A percentile compares a stretch with the other conserved stretches of the same genome.
Conservation (phyloP, 2,329 filamentous ascomycete genomes). For the Aotearoamyces nothofagi region DNA sequence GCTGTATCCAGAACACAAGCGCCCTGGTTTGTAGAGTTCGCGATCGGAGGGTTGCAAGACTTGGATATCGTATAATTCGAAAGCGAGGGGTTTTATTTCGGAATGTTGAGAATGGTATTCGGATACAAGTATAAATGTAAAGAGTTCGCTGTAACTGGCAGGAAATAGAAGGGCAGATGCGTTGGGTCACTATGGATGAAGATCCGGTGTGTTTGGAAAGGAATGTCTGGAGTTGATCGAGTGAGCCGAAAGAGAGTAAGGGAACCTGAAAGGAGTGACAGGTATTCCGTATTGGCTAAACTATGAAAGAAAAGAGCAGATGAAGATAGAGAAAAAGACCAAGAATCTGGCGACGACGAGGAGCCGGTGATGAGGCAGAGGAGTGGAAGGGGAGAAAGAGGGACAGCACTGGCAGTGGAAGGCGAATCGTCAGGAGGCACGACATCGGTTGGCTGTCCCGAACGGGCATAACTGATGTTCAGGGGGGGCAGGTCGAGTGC, state of each 20-base stretch:
- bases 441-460: too few species aligned
- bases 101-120: too few species aligned
- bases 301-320: constrained; percentile 14
- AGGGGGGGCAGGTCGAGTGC: too few species aligned
- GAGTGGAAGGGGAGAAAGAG: constrained; percentile 5
- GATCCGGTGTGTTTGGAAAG: too few species aligned
- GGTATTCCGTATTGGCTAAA: constrained; percentile 23
- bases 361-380: constrained; percentile 6
- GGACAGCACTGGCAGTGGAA: constrained; percentile 1
- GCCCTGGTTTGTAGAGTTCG: too few species aligned
- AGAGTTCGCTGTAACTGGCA: constrained; percentile 20
- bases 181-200: too few species aligned
- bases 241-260: constrained; percentile 24
- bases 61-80: too few species aligned
- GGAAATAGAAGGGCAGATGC: constrained; percentile 13
- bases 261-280: constrained; percentile 36
- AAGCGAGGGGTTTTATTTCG: too few species aligned
- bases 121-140: constrained; percentile 13
- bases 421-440: neutral
- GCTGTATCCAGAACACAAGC: too few species aligned
- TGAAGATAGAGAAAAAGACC: constrained; percentile 9
- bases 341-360: constrained; percentile 4
- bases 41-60: too few species aligned
- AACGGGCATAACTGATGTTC: too few species aligned
- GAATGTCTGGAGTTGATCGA: too few species aligned